Percentiles rank a stretch among this genome's conserved stretches.
Evolutionary conservation across 208 protist genomes (phyloP).

Genomic region (Leishmania arabica): DNA sequence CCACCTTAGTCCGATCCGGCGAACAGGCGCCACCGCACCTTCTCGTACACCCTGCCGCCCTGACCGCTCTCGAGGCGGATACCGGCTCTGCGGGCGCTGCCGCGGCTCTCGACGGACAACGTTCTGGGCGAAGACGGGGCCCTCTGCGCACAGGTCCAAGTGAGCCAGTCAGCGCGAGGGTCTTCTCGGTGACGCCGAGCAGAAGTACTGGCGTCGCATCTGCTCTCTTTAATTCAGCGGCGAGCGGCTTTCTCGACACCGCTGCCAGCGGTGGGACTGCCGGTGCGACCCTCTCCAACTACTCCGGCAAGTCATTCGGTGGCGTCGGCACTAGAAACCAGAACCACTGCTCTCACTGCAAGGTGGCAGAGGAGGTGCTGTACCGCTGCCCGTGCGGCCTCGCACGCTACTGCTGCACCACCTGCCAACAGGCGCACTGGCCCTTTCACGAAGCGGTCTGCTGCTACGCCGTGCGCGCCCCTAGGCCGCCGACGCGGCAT

Average conservation of each 20-base stretch:
- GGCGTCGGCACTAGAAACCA: not conserved
- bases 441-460: conserved; percentile 33
- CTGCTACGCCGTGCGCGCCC: conserved; percentile 10
- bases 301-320: not conserved
- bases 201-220: not conserved
- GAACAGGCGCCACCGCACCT: not conserved
- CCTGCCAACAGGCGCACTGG: conserved; percentile 51
- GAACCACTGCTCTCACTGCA: conserved; percentile 23
- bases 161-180: not conserved
- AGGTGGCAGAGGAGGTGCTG: conserved; percentile 19
- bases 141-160: not conserved
- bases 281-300: not conserved
- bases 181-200: not conserved
- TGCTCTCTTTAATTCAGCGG: not conserved
- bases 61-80: not conserved
- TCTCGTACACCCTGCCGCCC: not conserved
- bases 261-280: not conserved
- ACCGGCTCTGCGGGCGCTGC: not conserved
- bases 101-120: not conserved
- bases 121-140: not conserved
- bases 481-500: conserved; percentile 7
- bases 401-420: conserved; percentile 41
- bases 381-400: conserved; percentile 46
- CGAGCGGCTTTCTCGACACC: not conserved
- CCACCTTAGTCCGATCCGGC: not conserved